Percentiles rank a stretch among this genome's conserved stretches.
Conservation (phyloP, 2,329 filamentous ascomycete genomes). For the Furcasterigmium sp. region DNA sequence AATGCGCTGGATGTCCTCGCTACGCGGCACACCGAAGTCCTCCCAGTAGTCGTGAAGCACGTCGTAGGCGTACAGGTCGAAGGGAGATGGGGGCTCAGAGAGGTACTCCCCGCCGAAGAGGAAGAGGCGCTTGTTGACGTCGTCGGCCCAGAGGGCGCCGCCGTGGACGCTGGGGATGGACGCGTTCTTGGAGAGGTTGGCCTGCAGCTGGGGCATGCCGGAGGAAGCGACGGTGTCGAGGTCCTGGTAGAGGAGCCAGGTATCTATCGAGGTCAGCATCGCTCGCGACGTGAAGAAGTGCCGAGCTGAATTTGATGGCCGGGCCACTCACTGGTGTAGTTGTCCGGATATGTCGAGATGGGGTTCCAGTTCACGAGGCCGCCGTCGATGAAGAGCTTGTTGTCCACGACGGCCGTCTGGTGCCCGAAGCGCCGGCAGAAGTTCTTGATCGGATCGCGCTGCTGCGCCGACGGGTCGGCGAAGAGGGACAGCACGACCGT, state of each 20-base stretch:
- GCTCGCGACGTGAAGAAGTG: not conserved
- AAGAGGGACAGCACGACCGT: constrained; percentile 5
- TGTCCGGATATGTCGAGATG: constrained; percentile 37
- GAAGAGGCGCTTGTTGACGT: constrained; percentile 58
- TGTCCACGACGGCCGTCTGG: constrained; percentile 54
- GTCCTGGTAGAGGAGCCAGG: constrained; percentile 52
- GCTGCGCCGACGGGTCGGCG: constrained; percentile 16
- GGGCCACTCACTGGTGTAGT: constrained; percentile 51
- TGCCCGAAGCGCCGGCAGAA: constrained; percentile 53
- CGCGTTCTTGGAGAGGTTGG: constrained; percentile 53
- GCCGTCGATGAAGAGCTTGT: constrained; percentile 57
- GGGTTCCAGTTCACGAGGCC: constrained; percentile 52
- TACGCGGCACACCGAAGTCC: constrained; percentile 29
- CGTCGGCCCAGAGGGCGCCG: constrained; percentile 52
- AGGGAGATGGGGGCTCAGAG: constrained; percentile 33
- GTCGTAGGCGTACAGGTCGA: constrained; percentile 53
- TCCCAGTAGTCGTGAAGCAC: constrained; percentile 52
- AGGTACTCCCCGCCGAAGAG: constrained; percentile 56
- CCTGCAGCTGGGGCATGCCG: constrained; percentile 46
- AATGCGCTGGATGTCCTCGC: constrained; percentile 33
- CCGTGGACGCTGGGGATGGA: constrained; percentile 43
- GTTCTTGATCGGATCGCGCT: constrained; percentile 46
- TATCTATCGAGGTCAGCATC: constrained; percentile 29
- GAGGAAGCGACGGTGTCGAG: constrained; percentile 38
- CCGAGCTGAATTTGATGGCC: not conserved